Base-by-base conservation (phyloP, 768 basidiomycete species). In the Cystofilobasidium capitatum region DNA sequence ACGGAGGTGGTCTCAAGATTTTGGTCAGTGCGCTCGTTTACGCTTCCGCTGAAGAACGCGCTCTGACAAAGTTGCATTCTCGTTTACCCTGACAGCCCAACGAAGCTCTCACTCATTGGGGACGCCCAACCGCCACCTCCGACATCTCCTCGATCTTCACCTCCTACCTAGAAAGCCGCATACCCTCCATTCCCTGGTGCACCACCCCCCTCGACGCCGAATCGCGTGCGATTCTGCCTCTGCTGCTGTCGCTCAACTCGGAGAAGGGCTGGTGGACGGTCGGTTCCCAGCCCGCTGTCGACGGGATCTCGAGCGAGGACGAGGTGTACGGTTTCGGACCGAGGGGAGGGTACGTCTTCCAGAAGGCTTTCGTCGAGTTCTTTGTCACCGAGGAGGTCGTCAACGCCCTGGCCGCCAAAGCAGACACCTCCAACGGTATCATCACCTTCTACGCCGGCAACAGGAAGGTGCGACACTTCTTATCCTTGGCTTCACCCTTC, bases 341-440 rank as follows among this genome's bases (percentile, higher is more conserved):
- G 16, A 80, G 81, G 64, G 85, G 85, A 8, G 96, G 96, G 9
- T 94, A 92, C 77, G 89, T 99, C 12, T 99, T 89, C 78, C 96
- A 99, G 78, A 99, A 99, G 79, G 84, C 87, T 17, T 99, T 97
- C 74, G 91, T 97, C 12, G 96, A 99, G 79, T 97, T 97, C 76
- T 98, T 98, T 75, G 74, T 91, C 82, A 59, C 59, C 31, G 73
- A 75, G 33, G 44, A 42, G 0, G 76, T 78, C 68, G 74, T 78
- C 12, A 72, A 73, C 29, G 71, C 70, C 60, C 59, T 76, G 37
- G 83, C 85, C 76, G 81, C 87, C 6, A 75, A 79, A 60, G 80
- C 77, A 65, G 70, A 67, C 39, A 65, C 58, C 20, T 67, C 63
- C 1, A 64, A 71, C 8, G 72, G 69, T 17, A 31, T 80, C 82